Evolutionary conservation across 169 alveolate genomes (phyloP).

Genomic region (Plasmodium cynomolgi): DNA sequence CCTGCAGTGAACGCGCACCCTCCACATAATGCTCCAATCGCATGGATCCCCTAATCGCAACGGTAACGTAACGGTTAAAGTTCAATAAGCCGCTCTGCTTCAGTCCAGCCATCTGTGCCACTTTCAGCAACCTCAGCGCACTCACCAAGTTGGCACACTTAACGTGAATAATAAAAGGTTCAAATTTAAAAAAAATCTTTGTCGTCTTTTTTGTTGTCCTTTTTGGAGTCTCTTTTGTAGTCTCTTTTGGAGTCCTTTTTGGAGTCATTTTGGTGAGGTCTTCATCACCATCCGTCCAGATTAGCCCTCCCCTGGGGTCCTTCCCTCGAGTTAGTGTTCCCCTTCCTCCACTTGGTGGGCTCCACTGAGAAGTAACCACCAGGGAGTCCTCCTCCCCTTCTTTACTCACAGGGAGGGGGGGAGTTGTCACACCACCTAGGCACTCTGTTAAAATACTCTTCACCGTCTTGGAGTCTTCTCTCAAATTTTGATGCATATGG

Average conservation of each 20-base stretch:
- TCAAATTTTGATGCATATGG: constrained; percentile 55
- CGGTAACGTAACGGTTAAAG: constrained; percentile 67
- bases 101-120: constrained; percentile 79
- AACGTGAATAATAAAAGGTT: constrained; percentile 84
- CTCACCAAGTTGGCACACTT: constrained; percentile 75
- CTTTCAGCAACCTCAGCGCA: constrained; percentile 76
- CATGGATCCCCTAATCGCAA: constrained; percentile 81
- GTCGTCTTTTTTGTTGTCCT: not conserved
- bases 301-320: not conserved
- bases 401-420: not conserved
- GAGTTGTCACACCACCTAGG: not conserved
- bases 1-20: not conserved
- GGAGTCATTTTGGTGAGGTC: not conserved
- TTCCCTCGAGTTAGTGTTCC: not conserved
- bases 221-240: not conserved
- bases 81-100: constrained; percentile 83
- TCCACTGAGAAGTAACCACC: not conserved
- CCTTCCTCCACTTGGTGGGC: not conserved
- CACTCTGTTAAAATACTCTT: not conserved
- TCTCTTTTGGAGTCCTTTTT: not conserved
- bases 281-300: not conserved
- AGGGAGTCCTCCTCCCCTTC: not conserved
- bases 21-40: constrained; percentile 44
- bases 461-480: constrained; percentile 2
- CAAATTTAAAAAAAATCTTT: constrained; percentile 78